Evolutionary conservation across 139 green algal genomes (phyloP), one percentile per base, ranked within the genome.

Genomic region (Pycnococcus provasolii): DNA sequence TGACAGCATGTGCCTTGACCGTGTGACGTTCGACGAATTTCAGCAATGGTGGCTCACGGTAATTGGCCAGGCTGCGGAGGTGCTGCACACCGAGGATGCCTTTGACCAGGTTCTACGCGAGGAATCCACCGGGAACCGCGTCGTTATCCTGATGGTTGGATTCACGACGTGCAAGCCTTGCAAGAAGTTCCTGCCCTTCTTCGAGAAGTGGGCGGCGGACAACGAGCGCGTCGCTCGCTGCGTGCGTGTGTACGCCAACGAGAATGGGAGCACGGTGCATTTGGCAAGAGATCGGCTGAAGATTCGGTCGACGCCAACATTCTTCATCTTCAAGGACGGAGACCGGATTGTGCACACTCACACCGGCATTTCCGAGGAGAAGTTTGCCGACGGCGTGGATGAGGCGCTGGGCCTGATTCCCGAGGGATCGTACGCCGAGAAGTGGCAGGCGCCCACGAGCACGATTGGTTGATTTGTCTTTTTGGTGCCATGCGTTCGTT

Each of bases 401-500:
- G 48, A 71, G 47, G 42, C 62, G n/a, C n/a, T 71, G 1, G 62
- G 62, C 62, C 39, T 45, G 9, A 9, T 68, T 13, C 43, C 44
- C 1, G 44, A 7, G 40, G 62, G 62, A 9, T 58, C 62, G 13
- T 68, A 41, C n/a, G 45, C 15, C 7, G 13, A 40, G 13, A 68
- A 68, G 3, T 68, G 45, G 43, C 11, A 48, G 40, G 13, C 39
- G 39, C 39, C 40, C 91, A 97, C 61, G 72, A 80, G 42, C 86
- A 97, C 15, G 73, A 79, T 26, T 26, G 26, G 26, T 26, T 26
- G 26, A 26, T 26, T 26, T 26, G 26, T 26, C 26, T 26, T 0
- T 26, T 26, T 26, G 26, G 26, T 26, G 26, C 26, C 26, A 26
- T 26, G 26, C 26, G 26, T 26, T 26, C 26, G 26, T 26, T 26